Percentiles rank a stretch among this genome's conserved stretches.
Evolutionary conservation across 192 early-diverging fungal species (phyloP).

Genomic region (Coemansia pectinata): DNA sequence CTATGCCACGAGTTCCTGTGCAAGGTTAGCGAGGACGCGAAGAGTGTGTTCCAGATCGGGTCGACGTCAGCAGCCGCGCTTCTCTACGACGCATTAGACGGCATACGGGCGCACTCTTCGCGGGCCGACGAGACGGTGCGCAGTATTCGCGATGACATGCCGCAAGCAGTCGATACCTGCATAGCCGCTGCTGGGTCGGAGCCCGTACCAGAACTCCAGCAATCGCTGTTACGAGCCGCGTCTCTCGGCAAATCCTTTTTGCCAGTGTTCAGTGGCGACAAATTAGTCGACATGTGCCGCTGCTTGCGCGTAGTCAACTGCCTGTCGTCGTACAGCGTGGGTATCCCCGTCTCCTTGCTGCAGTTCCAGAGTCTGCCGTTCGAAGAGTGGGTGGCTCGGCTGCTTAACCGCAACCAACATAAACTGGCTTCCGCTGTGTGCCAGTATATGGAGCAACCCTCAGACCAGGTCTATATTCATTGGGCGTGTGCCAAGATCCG

Average conservation of each 20-base stretch:
- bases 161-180: conserved; percentile 86
- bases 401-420: conserved; percentile 83
- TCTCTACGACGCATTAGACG: conserved; percentile 80
- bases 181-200: conserved; percentile 93
- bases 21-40: conserved; percentile 61
- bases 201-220: conserved; percentile 74
- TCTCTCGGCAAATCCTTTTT: conserved; percentile 93
- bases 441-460: conserved; percentile 76
- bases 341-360: conserved; percentile 83
- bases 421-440: conserved; percentile 84
- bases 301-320: conserved; percentile 87
- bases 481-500: conserved; percentile 98
- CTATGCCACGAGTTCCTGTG: conserved; percentile 80
- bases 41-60: conserved; percentile 87
- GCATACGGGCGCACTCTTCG: conserved; percentile 66
- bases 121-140: conserved; percentile 96
- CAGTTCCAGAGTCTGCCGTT: conserved; percentile 76
- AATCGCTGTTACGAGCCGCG: conserved; percentile 77
- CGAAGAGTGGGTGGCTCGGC: conserved; percentile 78
- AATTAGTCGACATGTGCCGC: conserved; percentile 87
- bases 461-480: conserved; percentile 83
- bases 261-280: conserved; percentile 80
- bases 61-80: conserved; percentile 92
- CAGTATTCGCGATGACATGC: conserved; percentile 75
- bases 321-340: conserved; percentile 79